Evolutionary conservation across 2,329 filamentous ascomycete genomes (phyloP), one percentile per base, ranked within the genome.

Genomic region (Neonectria punicea): DNA sequence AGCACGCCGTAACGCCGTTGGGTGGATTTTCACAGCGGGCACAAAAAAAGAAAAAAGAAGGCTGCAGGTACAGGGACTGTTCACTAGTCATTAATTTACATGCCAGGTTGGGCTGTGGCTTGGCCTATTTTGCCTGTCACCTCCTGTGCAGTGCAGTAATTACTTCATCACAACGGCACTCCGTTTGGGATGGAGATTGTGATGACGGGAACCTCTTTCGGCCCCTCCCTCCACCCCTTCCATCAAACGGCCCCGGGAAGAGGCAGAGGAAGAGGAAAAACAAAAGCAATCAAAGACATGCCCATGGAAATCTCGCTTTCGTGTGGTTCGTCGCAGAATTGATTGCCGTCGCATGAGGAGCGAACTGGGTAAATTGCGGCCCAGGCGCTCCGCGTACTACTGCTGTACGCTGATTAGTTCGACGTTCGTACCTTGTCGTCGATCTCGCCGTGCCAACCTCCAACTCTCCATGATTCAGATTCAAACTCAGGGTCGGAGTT

Each of bases 261-360:
- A 36, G 32, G 16, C n/a, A 18, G 11, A 49, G 16, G 25, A 6
- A 49, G 22, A 7, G 13, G 20, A 47, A n/a, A 14, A 2, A 30
- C 10, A 30, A 20, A 47, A 47, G 44, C 11, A 47, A 18, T 13
- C 13, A 49, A 28, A 53, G 54, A 25, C 41, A 47, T 49, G 55
- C n/a, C 22, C 47, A 47, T 58, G 43, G 61, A 63, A 59, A 63
- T 63, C 58, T 63, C 55, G 49, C 61, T 58, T 63, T 63, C 50
- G 61, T 58, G 34, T 55, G 54, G 54, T 46, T n/a, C 41, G 61
- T 58, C 47, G 14, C 55, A 63, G 61, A 44, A 34, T 53, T 39
- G 32, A 44, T 62, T 57, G 39, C 25, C 36, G 53, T 55, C 53
- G 59, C 46, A 57, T 53, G 59, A 46, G 44, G 53, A 56, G 49